A percentile compares a stretch with the other conserved stretches of the same genome.
These are phyloP conservation scores for Heliamphora exappendiculata DNA, from an alignment of 148 eudicot species.

Conservation along the genomic window DNA sequence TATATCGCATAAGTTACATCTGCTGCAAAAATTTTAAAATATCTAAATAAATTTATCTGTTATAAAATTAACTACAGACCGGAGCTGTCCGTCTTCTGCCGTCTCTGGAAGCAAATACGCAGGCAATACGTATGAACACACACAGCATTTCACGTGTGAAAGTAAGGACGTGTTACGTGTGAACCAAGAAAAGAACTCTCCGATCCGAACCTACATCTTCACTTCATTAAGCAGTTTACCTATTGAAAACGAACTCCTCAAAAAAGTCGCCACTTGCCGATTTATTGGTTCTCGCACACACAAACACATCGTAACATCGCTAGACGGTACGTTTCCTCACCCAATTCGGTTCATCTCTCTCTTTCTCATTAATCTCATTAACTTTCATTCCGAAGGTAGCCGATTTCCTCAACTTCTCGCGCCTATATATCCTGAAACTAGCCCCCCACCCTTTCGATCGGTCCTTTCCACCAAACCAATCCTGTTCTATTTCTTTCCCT, in stretches of 20 bases:
- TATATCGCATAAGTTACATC: no score
- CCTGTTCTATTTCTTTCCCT: constrained; percentile 7
- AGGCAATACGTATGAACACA: neutral
- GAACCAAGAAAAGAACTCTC: constrained; percentile 12
- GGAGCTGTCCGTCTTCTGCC: no score
- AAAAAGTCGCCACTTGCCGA: neutral
- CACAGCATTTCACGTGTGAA: neutral
- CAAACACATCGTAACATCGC: neutral
- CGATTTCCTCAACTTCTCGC: constrained; percentile 2
- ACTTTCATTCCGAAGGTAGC: neutral
- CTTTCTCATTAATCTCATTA: neutral
- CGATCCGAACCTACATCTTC: no score
- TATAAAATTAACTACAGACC: no score
- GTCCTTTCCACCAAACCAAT: neutral
- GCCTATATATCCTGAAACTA: constrained; percentile 8
- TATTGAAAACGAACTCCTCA: neutral
- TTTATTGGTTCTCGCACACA: neutral
- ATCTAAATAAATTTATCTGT: no score
- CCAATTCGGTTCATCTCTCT: constrained; percentile 5
- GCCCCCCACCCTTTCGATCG: neutral
- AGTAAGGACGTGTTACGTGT: constrained; percentile 10
- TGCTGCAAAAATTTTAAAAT: no score
- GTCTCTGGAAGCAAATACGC: no score
- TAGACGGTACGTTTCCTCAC: no score
- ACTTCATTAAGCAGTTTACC: neutral